phyloP scores from a whole-genome alignment of 352 stramenopile species.

The Achlya hypogyna region DNA sequence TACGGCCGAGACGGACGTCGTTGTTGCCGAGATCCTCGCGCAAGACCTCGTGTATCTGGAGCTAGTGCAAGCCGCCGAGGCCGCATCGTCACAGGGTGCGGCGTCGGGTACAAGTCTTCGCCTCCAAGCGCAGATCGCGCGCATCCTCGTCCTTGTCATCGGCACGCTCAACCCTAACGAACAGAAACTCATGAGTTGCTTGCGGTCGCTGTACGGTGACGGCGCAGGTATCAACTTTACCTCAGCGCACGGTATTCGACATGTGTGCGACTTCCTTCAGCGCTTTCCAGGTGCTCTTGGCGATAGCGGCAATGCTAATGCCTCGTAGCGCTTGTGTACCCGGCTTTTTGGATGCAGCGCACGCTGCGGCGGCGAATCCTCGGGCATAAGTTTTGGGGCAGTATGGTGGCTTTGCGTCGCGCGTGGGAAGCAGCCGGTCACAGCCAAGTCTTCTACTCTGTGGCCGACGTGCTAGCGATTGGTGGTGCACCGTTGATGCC shows the following conservation, averaged over 20 bases:
- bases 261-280: neutral
- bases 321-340: conserved; percentile 9
- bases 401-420: neutral
- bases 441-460: neutral
- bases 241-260: neutral
- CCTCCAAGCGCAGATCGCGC: conserved; percentile 1
- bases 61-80: neutral
- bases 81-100: neutral
- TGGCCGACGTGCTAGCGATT: neutral
- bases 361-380: conserved; percentile 6
- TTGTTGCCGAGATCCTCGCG: neutral
- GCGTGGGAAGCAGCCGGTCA: neutral
- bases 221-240: neutral
- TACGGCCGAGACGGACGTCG: neutral
- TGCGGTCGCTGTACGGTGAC: conserved; percentile 1
- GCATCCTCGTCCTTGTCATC: neutral
- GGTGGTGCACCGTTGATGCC: neutral
- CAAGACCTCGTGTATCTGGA: neutral
- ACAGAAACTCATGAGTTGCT: neutral
- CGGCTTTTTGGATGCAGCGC: conserved; percentile 17
- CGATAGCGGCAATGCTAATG: neutral
- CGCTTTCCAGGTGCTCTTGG: conserved; percentile 1
- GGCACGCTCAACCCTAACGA: conserved; percentile 15
- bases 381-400: conserved; percentile 9
- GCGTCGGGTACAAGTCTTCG: neutral